phyloP scores from a whole-genome alignment of 2,329 filamentous ascomycete genomes.

The Trichoderma sp. region DNA sequence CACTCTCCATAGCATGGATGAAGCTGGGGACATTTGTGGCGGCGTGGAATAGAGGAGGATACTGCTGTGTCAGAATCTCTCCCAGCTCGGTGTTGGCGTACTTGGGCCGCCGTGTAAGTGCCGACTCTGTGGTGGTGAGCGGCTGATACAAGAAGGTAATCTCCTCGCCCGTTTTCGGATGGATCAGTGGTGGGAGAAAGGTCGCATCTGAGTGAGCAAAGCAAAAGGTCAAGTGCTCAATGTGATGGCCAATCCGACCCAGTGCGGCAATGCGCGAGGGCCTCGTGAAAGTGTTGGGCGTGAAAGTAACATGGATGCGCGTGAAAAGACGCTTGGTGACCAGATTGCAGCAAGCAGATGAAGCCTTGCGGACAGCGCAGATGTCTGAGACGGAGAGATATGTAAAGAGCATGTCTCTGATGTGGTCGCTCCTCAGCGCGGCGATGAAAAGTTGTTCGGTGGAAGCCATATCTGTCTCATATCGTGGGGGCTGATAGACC shows the following conservation, averaged over 20 bases:
- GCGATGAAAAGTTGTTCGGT: slow-evolving; percentile 54
- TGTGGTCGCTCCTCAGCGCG: slow-evolving; percentile 55
- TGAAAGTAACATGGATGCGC: slow-evolving; percentile 69
- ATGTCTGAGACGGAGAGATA: slow-evolving; percentile 54
- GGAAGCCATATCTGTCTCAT: slow-evolving; percentile 57
- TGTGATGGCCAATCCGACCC: slow-evolving; percentile 73
- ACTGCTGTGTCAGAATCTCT: slow-evolving; percentile 81
- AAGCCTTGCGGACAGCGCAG: slow-evolving; percentile 65
- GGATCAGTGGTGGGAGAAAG: slow-evolving; percentile 80
- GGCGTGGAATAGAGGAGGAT: slow-evolving; percentile 85
- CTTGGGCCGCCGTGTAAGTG: slow-evolving; percentile 64
- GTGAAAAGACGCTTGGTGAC: slow-evolving; percentile 70
- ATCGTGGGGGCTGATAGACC: slow-evolving; percentile 35
- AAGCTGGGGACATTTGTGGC: slow-evolving; percentile 86
- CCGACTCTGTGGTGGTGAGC: slow-evolving; percentile 65
- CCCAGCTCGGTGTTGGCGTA: slow-evolving; percentile 79
- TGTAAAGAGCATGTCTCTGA: slow-evolving; percentile 54
- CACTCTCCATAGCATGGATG: slow-evolving; percentile 68
- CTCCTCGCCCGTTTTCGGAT: slow-evolving; percentile 75
- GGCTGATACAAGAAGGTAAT: slow-evolving; percentile 81
- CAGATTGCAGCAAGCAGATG: slow-evolving; percentile 69
- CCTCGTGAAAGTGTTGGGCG: slow-evolving; percentile 73
- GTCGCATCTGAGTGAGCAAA: slow-evolving; percentile 77
- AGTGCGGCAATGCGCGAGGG: slow-evolving; percentile 73
- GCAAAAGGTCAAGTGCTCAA: slow-evolving; percentile 76